phyloP scores from a whole-genome alignment of 73 alveolate species.

The Paramecium octaurelia region DNA sequence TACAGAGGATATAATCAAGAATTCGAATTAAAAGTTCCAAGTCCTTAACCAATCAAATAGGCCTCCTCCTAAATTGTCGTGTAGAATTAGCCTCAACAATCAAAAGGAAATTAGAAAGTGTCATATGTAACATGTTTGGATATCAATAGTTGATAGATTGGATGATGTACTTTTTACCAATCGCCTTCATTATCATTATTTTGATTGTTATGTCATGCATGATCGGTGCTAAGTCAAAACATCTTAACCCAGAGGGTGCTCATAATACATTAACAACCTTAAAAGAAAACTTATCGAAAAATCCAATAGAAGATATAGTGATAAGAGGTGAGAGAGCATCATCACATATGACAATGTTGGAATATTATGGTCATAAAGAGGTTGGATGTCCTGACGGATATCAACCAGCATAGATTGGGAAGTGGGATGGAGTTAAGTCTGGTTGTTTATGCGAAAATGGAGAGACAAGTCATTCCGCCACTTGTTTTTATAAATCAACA shows the following conservation, averaged over 20 bases:
- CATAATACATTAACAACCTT: background rate
- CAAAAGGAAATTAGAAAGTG: background rate
- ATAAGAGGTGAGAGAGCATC: background rate
- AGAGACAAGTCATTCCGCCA: background rate
- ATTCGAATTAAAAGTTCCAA: background rate
- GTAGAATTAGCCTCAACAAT: background rate
- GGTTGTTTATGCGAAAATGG: conserved; percentile 21
- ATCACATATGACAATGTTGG: background rate
- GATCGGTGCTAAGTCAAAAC: background rate
- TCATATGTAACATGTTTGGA: background rate
- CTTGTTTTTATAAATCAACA: background rate
- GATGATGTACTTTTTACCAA: background rate
- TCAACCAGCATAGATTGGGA: background rate
- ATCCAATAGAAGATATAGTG: background rate
- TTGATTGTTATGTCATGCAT: background rate
- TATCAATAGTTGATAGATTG: background rate
- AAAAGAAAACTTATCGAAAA: background rate
- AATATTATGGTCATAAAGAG: background rate
- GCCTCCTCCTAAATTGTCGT: background rate
- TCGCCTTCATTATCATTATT: background rate
- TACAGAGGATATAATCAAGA: background rate
- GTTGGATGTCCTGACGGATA: background rate
- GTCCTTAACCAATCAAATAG: background rate
- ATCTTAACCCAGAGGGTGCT: background rate
- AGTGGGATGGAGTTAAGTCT: background rate